Base-by-base conservation (phyloP, 306 rosid species). In the Cicer judaicum region DNA sequence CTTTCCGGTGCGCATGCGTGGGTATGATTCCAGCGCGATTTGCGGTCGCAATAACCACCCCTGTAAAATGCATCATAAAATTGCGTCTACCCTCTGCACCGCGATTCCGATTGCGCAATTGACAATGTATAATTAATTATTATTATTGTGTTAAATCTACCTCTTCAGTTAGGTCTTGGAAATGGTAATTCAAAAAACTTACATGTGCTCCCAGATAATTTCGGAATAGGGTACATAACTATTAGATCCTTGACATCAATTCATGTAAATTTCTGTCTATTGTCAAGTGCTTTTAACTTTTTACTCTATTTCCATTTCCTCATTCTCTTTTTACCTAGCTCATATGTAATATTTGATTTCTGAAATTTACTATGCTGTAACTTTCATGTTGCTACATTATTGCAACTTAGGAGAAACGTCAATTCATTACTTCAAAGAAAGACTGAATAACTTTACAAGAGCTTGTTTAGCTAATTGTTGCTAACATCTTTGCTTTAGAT, bases 351-450 rank as follows among this genome's bases (percentile, higher is more conserved):
- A 7, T 48, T 48, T n/a, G 60, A 36, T 16, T 64, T 49, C 53
- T 41, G 29, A 61, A 46, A 19, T 71, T 72, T 67, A 24, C 53
- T 14, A 60, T 76, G 77, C 69, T 74, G 44, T 78, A 24, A 24
- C 69, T 79, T 64, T 64, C 86, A 91, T 97, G 97, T 89, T 78
- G 79, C 79, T 47, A 70, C 88, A 56, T 75, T 89, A 69, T 75
- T 89, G 79, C 90, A 95, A 67, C 68, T 81, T 89, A 43, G 88
- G 80, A 84, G 86, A 77, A 86, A 92, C 80, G 89, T 87, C 78
- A 85, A 65, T 70, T 84, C 74, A 57, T 87, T 90, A 64, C 89
- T 87, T 74, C 89, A 88, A 85, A 90, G 66, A 15, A 88, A 79
- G 84, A 76, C 56, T 15, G 89, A 84, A 75, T 90, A 89, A 79